Evolutionary conservation across 2,329 filamentous ascomycete genomes (phyloP), one percentile per base, ranked within the genome.

Genomic region (Gyromitra esculenta): DNA sequence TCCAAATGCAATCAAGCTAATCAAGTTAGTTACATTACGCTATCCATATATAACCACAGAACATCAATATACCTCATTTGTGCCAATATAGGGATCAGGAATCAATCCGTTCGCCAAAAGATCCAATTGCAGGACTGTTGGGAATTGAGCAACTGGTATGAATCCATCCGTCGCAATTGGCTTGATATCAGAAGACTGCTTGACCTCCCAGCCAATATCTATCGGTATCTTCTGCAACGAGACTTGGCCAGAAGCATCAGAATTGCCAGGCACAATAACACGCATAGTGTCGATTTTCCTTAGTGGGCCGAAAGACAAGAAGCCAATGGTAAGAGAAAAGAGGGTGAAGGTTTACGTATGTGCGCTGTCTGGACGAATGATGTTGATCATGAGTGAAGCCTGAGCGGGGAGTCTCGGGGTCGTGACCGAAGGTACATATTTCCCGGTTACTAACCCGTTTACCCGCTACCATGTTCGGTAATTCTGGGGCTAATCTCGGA

Each of bases 31-130:
- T 78, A 84, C 87, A 84, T 94, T 93, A 35, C 87, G 85, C 91
- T 92, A 94, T 75, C 84, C 85, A 72, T 87, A 87, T 82, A 93
- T 90, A 74, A 90, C 91, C 56, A 93, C 85, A 91, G 91, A 94
- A 84, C 92, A 90, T 1, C 91, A 89, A 48, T 89, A 86, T 56
- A 89, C 84, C 82, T 94, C 92, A 81, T 94, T 93, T 84, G 92
- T 91, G 65, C 91, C 91, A 56, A 92, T 87, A 82, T 90, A 92
- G 0, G 92, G 91, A 80, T 94, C 90, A 1, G 88, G 86, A 77
- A 91, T 91, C 76, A 89, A 84, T 21, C 85, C 84, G 81, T 91
- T 87, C 78, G 88, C 86, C 25, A 91, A 84, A 31, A 91, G 86
- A 81, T 91, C 90, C 21, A 91, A 86, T 81, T 91, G 90, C 43